These are phyloP conservation scores for Pseudogymnoascus sp. DNA, from an alignment of 2,329 filamentous ascomycete species.

Conservation along the genomic window DNA sequence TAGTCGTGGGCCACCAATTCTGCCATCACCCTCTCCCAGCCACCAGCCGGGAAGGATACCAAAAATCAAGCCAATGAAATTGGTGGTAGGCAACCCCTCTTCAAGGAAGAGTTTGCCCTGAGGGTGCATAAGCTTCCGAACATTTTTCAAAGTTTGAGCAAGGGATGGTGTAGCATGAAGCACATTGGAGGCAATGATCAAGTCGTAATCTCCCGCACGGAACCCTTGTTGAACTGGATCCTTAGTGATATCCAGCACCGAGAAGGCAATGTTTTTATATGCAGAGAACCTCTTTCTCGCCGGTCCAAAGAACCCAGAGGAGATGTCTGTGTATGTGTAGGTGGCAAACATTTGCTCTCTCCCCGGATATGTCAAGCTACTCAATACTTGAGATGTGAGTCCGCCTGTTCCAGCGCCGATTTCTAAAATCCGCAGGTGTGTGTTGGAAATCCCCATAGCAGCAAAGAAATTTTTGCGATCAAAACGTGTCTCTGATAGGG, in stretches of 20 bases:
- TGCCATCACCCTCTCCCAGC: slow-evolving; percentile 22
- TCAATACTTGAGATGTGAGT: slow-evolving; percentile 15
- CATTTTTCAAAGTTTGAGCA: slow-evolving; percentile 15
- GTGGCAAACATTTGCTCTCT: slow-evolving; percentile 6
- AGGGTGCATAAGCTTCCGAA: slow-evolving; percentile 16
- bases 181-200: slow-evolving; percentile 23
- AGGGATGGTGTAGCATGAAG: slow-evolving; percentile 20
- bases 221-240: slow-evolving; percentile 29
- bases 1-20: slow-evolving; percentile 22
- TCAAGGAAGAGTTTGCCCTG: slow-evolving; percentile 15
- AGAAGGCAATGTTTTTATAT: slow-evolving; percentile 24
- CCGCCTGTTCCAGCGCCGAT: slow-evolving; percentile 25
- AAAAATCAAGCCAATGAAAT: slow-evolving; percentile 2
- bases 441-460: slow-evolving; percentile 18
- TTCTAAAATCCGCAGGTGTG: slow-evolving; percentile 27
- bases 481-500: slow-evolving; percentile 7
- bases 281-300: slow-evolving; percentile 27
- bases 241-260: slow-evolving; percentile 29
- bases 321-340: slow-evolving; percentile 20
- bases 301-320: slow-evolving; percentile 25
- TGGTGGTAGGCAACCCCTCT: not conserved
- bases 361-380: slow-evolving; percentile 5
- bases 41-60: slow-evolving; percentile 27
- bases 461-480: slow-evolving; percentile 21
- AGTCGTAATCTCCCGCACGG: slow-evolving; percentile 22